Base-by-base conservation (phyloP, 345 rosid species). In the Salix dunnii region DNA sequence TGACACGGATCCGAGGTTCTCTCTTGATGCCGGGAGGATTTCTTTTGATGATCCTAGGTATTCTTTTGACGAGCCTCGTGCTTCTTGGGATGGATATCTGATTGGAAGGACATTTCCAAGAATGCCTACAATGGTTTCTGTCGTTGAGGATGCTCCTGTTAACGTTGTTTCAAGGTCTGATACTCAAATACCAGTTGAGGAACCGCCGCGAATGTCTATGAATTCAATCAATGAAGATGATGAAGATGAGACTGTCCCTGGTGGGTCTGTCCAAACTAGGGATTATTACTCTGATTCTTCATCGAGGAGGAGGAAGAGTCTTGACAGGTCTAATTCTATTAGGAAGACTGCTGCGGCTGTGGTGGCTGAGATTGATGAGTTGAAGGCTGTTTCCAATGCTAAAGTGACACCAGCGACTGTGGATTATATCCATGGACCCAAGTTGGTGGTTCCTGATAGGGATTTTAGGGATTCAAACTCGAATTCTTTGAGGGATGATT, bases 31-130 rank as follows among this genome's bases (percentile, higher is more conserved):
- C 1, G 88, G 84, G 6, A 83, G 98, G 86, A 85, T 90, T 38
- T 93, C 98, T 18, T 87, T 90, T 12, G 99, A 96, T 63, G 97
- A 93, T 74, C 88, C 96, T 35, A 86, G 99, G 63, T 90, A 86
- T 87, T 91, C 98, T 1, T 90, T 96, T 60, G 99, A 93, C 35
- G 98, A 93, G 89, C 98, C 99, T 1, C 88, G 98, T n/a, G 99
- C 98, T 36, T 91, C 97, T 6, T 93, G 98, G 93, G 99, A 96
- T 38, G 98, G 99, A 0, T 87, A 92, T 79, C 66, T 93, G 85
- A 90, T 89, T 1, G 98, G 98, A 20, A 87, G 88, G 78, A 70
- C 87, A 0, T 94, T 89, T 48, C 90, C 96, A n/a, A 81, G 93
- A 73, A 89, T 92, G 97, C 91, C 93, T 0, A 87, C 97, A 0